phyloP scores from a whole-genome alignment of 441 rosid species.

The Geranium incanum region DNA sequence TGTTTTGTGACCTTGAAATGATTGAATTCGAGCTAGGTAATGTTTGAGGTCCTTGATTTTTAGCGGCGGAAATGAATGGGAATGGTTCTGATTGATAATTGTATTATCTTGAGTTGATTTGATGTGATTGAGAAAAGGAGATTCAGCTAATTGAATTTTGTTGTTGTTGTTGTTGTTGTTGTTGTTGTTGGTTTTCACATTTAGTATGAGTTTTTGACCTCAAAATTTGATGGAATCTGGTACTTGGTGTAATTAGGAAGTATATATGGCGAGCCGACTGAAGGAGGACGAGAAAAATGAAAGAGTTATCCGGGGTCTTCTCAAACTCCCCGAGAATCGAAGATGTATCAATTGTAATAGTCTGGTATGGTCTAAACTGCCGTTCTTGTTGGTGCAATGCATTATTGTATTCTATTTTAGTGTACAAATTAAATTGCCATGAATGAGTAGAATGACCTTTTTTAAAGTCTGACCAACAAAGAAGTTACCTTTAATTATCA shows the following conservation, averaged over 20 bases:
- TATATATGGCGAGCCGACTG: slow-evolving; percentile 59
- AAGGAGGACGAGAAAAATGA: slow-evolving; percentile 94
- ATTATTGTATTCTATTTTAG: not conserved
- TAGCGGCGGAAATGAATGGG: not conserved
- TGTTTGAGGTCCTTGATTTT: not conserved
- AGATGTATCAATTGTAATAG: slow-evolving; percentile 90
- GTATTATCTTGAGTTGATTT: not conserved
- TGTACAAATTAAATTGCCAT: not conserved
- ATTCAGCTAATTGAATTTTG: slow-evolving; percentile 7
- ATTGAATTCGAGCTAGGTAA: not conserved
- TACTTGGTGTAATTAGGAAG: slow-evolving; percentile 14
- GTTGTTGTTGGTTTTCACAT: not conserved
- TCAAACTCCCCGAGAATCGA: slow-evolving; percentile 75
- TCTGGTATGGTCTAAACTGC: slow-evolving; percentile 43
- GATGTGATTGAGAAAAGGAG: not conserved
- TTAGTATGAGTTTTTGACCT: slow-evolving; percentile 8
- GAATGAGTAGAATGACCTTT: not conserved
- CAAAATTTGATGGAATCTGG: slow-evolving; percentile 4
- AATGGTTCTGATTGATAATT: not conserved
- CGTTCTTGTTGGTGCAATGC: not conserved
- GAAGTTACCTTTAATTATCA: not conserved
- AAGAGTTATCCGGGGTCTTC: slow-evolving; percentile 68
- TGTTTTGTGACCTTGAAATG: not conserved
- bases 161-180: no score
- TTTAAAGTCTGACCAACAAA: not conserved